A percentile compares a stretch with the other conserved stretches of the same genome.
Conservation (phyloP, 257 asterid genomes). For the Solanum lycopersicoides region DNA sequence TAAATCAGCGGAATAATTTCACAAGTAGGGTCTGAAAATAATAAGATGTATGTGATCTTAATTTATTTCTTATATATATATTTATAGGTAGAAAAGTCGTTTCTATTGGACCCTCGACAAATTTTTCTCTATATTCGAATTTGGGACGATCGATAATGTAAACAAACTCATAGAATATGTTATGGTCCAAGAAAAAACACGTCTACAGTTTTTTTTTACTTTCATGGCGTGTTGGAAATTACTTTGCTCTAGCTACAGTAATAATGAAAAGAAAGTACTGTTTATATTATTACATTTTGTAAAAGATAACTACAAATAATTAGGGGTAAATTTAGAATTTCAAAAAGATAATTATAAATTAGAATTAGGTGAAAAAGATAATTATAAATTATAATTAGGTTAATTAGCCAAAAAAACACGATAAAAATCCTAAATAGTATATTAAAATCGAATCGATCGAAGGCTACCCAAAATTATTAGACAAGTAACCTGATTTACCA, state of each 20-base stretch:
- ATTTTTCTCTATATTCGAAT: fast-evolving
- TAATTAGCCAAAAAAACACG: neutral
- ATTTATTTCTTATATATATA: fast-evolving
- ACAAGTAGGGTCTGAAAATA: neutral
- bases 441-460: neutral
- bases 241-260: neutral
- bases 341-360: neutral
- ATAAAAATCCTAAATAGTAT: neutral
- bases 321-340: neutral
- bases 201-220: neutral
- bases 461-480: neutral
- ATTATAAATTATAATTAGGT: neutral
- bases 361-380: neutral
- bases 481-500: neutral
- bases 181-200: neutral
- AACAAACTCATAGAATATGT: neutral
- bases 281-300: neutral
- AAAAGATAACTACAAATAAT: neutral
- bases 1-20: neutral
- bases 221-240: neutral
- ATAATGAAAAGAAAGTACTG: neutral
- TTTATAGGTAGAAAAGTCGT: neutral
- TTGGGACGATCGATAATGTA: neutral
- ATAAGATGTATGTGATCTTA: neutral
- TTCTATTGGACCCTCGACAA: neutral